A percentile compares a stretch with the other conserved stretches of the same genome.
Evolutionary conservation across 768 basidiomycete species (phyloP).

Genomic region (Calocera cornea): DNA sequence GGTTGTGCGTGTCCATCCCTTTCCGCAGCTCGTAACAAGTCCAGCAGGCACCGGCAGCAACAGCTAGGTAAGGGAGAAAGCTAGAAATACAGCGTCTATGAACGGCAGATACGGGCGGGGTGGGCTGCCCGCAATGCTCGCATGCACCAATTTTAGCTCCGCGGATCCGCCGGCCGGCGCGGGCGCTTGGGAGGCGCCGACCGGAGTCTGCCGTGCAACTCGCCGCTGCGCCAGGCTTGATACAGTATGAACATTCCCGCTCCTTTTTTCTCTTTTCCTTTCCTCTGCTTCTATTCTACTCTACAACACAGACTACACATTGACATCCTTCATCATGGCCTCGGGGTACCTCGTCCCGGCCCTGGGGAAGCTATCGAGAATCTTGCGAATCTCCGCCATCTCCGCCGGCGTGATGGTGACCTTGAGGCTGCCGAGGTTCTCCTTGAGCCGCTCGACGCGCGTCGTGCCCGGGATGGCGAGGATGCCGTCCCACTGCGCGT

Average conservation of each 20-base stretch:
- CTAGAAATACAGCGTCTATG: constrained; percentile 4
- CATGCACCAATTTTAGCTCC: neutral
- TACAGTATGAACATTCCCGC: too few species aligned
- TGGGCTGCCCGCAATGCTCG: too few species aligned
- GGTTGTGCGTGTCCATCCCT: constrained; percentile 14
- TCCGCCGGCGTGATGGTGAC: constrained; percentile 33
- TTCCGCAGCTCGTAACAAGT: neutral
- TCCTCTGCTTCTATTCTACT: too few species aligned
- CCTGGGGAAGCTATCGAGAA: constrained; percentile 20
- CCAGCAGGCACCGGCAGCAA: neutral
- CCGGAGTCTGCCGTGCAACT: too few species aligned
- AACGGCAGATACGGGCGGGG: neutral
- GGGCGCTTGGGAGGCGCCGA: neutral
- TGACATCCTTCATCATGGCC: neutral
- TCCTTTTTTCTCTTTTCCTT: too few species aligned
- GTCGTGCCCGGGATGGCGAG: constrained; percentile 23
- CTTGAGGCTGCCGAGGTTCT: constrained; percentile 34
- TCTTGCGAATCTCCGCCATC: constrained; percentile 28
- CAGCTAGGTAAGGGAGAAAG: neutral
- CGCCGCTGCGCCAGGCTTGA: too few species aligned
- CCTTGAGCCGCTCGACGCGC: constrained; percentile 30
- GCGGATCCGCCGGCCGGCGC: neutral
- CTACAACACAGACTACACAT: neutral
- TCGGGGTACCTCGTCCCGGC: constrained; percentile 1
- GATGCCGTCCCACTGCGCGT: constrained; percentile 17